Base-by-base conservation (phyloP, 108 stramenopile genomes). In the Epithemia pelagica region DNA sequence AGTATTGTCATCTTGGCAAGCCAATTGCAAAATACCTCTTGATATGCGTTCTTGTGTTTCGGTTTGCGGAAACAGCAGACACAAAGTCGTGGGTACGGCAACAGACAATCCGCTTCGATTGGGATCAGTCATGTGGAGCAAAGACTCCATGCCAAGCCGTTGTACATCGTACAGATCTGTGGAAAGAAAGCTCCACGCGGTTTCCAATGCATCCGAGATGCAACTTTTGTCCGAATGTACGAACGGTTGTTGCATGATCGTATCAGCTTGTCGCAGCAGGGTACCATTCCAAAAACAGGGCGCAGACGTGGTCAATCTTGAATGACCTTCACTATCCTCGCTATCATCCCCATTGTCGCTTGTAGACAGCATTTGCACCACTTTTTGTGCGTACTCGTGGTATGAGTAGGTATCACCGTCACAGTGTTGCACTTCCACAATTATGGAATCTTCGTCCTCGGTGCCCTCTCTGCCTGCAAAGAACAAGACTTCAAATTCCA, bases 141-240 rank as follows among this genome's bases (percentile, higher is more conserved):
- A 72, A 0, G 74, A 75, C 53, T 82, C 81, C 68, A 82, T 74
- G 15, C 81, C 81, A 30, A 82, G 51, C 26, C 70, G 55, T 53
- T 64, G 62, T 2, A 78, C 81, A 69, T 82, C 81, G 18, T 79
- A 59, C 28, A 78, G 78, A 77, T 82, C 81, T 31, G 78, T 79
- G 54, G 66, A 73, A 31, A 82, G 72, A 27, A 82, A 71, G 30
- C 72, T 79, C 18, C 72, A 75, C 18, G 78, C 81, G 56, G 78
- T 82, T 28, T 72, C 72, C 53, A 80, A 59, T 26, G 80, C 80
- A 59, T 73, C 65, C 27, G 75, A 7, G 21, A 58, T 27, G 21
- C 15, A 5, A 7, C 18, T 7, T 21, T 18, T 19, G 7, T 7
- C 18, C 22, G 22, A 58, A 7, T 7, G 56, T 7, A 7, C 15